Evolutionary conservation across 2,329 filamentous ascomycete species (phyloP), one percentile per base, ranked within the genome.

Genomic region (Cryphonectria radicalis): DNA sequence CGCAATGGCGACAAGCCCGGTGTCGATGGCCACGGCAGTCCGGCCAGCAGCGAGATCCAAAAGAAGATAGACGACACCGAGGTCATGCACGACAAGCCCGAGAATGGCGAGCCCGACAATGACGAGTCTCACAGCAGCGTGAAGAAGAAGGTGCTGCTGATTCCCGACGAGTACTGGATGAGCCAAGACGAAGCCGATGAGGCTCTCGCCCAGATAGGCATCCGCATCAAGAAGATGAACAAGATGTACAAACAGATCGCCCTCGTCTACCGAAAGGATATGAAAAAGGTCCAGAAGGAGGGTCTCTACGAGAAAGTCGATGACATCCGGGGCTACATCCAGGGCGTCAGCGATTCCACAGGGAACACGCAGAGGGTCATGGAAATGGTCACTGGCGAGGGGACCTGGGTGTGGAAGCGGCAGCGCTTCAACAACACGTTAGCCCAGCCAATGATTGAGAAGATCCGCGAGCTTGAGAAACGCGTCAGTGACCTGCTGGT

Each of bases 121-220:
- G 14, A 13, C 55, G 28, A 35, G 14, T 14, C 6, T 19, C 14
- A 59, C 13, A 32, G 25, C 13, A 13, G 17, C 43, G 43, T 57
- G 53, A 57, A 32, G 25, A 22, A 32, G 14, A 55, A 8, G 25
- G 55, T 8, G 22, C 19, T 10, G 55, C 25, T 46, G 40, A 64
- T 64, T 7, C n/a, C 62, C 22, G 62, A 64, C 40, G 37, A 25
- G 8, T 64, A 64, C 25, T 64, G 62, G 62, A 42, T 64, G 14
- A 13, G 11, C 8, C 4, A 64, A 28, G 62, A 43, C n/a, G 19
- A 64, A 14, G 62, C 40, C 5, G 3, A 43, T n/a, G 62, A 43
- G 5, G 28, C 28, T 32, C n/a, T 67, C 10, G 0, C 8, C 11
- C 4, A 17, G 32, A 50, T 55, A 7, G 50, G 5, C 19, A 4